These are phyloP conservation scores for Phlegmacium glaucopus DNA, from an alignment of 768 basidiomycete genomes.

Conservation along the genomic window DNA sequence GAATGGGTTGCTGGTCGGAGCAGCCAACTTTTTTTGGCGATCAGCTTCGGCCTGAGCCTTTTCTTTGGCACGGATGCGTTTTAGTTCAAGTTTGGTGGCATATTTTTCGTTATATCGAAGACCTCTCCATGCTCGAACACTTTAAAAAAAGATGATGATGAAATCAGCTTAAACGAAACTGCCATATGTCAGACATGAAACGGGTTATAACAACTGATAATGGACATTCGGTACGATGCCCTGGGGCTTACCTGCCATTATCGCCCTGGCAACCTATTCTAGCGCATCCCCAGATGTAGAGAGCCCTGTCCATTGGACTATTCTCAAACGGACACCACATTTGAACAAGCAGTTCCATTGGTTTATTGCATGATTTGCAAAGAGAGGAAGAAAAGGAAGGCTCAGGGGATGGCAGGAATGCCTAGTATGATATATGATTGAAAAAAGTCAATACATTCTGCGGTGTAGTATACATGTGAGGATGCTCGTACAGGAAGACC, in stretches of 20 bases:
- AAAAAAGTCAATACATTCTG: slow-evolving; percentile 46
- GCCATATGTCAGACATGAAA: background rate
- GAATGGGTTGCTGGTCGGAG: slow-evolving; percentile 18
- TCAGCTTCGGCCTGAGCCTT: slow-evolving; percentile 9
- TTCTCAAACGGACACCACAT: slow-evolving; percentile 89
- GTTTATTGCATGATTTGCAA: slow-evolving; percentile 67
- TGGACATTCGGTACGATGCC: slow-evolving; percentile 5
- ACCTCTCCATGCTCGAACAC: slow-evolving; percentile 80
- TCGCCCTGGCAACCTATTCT: slow-evolving; percentile 68
- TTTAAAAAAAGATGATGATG: slow-evolving; percentile 25
- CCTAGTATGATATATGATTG: slow-evolving; percentile 40
- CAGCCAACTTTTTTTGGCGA: slow-evolving; percentile 9
- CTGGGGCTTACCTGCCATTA: slow-evolving; percentile 61
- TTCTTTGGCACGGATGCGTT: slow-evolving; percentile 36
- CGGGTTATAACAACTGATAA: too few relatives aligned
- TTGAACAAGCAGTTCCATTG: slow-evolving; percentile 83
- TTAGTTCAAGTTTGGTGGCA: slow-evolving; percentile 67
- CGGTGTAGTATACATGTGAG: slow-evolving; percentile 44
- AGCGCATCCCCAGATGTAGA: slow-evolving; percentile 86
- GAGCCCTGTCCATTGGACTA: slow-evolving; percentile 78
- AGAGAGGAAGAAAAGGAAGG: slow-evolving; percentile 59
- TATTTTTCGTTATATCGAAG: slow-evolving; percentile 70
- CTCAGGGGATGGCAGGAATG: slow-evolving; percentile 63
- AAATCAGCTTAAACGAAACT: background rate
- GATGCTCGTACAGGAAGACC: slow-evolving; percentile 82